These are phyloP conservation scores for Dissophora globulifera DNA, from an alignment of 192 early-diverging fungal species.

Conservation along the genomic window DNA sequence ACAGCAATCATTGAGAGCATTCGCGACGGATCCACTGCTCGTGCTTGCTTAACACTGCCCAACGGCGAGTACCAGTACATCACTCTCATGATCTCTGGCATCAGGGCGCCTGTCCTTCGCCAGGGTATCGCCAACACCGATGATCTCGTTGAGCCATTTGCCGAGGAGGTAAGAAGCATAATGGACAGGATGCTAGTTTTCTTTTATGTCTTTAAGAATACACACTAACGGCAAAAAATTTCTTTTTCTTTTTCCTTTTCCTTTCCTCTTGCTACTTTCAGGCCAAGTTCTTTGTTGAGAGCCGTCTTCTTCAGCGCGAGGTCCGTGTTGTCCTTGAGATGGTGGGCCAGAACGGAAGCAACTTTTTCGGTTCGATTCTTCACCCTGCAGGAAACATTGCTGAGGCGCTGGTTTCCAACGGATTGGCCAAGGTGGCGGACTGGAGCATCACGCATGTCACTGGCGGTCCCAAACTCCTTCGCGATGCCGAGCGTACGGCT, in stretches of 20 bases:
- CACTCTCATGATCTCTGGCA: conserved; percentile 82
- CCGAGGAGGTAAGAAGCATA: conserved; percentile 70
- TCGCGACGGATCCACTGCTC: conserved; percentile 89
- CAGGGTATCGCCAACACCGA: conserved; percentile 76
- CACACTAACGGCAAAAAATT: no score
- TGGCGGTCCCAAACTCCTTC: conserved; percentile 73
- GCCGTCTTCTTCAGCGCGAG: conserved; percentile 89
- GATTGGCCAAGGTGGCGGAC: conserved; percentile 88
- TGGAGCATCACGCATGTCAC: conserved; percentile 86
- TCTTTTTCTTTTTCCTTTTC: no score
- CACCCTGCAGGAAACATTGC: conserved; percentile 94
- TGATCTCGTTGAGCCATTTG: conserved; percentile 87
- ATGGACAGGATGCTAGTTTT: no score
- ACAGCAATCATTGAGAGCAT: conserved; percentile 92
- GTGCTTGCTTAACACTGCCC: conserved; percentile 76
- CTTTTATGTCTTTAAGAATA: no score
- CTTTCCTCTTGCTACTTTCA: no score
- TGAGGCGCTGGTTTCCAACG: conserved; percentile 82
- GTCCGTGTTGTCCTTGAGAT: conserved; percentile 88
- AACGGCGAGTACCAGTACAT: conserved; percentile 74
- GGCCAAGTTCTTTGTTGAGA: conserved; percentile 92
- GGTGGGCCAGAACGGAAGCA: conserved; percentile 68
- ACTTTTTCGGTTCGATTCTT: conserved; percentile 80
- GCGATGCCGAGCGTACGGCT: conserved; percentile 81
- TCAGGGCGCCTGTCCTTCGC: conserved; percentile 86